These are phyloP conservation scores for Toxicodendron radicans DNA, from an alignment of 345 rosid genomes.

Conservation along the genomic window DNA sequence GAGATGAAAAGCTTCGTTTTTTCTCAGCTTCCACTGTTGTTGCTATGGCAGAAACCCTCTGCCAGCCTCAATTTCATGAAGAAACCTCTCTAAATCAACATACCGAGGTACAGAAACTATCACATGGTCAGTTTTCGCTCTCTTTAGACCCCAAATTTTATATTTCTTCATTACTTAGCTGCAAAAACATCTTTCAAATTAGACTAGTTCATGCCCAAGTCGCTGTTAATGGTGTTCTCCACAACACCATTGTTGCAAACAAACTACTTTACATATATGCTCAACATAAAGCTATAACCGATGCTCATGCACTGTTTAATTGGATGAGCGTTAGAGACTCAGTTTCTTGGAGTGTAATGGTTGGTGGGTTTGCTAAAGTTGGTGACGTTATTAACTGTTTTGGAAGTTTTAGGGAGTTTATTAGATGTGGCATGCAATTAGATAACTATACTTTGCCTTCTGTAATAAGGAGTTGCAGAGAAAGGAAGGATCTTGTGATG, in stretches of 20 bases:
- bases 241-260: constrained; percentile 41
- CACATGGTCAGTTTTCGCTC: constrained; percentile 23
- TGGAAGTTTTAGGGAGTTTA: constrained; percentile 50
- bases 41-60: constrained; percentile 13
- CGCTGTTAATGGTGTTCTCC: constrained; percentile 40
- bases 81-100: constrained; percentile 16
- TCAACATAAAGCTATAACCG: constrained; percentile 30
- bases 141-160: constrained; percentile 32
- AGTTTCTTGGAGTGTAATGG: constrained; percentile 65
- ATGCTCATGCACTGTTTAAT: constrained; percentile 46
- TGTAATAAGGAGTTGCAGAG: constrained; percentile 59
- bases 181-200: constrained; percentile 42
- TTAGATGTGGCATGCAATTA: constrained; percentile 41
- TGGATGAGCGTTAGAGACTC: constrained; percentile 48
- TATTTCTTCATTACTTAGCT: constrained; percentile 36
- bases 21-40: constrained; percentile 30
- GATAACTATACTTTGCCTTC: constrained; percentile 59
- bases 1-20: constrained; percentile 30
- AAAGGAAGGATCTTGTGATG: constrained; percentile 32
- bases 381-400: constrained; percentile 48
- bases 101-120: constrained; percentile 2
- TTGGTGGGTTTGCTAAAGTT: constrained; percentile 57
- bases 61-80: constrained; percentile 21
- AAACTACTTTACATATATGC: constrained; percentile 48
- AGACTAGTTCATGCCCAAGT: constrained; percentile 52